Percentiles rank a stretch among this genome's conserved stretches.
These are phyloP conservation scores for Baorangia bicolor DNA, from an alignment of 768 basidiomycete species.

Conservation along the genomic window DNA sequence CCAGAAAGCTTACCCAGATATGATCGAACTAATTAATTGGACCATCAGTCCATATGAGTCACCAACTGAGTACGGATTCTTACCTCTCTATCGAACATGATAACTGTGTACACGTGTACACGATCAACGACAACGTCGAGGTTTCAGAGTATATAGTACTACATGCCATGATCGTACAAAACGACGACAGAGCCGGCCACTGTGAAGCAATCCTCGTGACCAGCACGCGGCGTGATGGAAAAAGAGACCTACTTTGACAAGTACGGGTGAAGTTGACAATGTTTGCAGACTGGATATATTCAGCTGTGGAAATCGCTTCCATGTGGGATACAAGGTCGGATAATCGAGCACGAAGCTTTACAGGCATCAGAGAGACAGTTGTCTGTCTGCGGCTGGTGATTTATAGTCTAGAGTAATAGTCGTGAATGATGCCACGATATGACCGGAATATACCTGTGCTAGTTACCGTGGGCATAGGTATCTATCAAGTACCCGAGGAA, in stretches of 20 bases:
- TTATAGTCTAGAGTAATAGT: no score
- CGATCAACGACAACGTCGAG: not conserved
- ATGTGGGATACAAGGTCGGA: no score
- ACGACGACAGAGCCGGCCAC: conserved; percentile 8
- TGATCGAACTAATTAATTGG: conserved; percentile 10
- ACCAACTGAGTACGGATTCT: not conserved
- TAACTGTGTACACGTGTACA: conserved; percentile 6
- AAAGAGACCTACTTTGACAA: conserved; percentile 8
- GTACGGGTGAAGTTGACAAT: conserved; percentile 3
- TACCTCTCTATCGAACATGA: conserved; percentile 21
- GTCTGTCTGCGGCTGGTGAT: no score
- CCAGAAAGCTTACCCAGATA: conserved; percentile 13
- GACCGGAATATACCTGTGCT: no score
- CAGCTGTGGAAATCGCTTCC: no score
- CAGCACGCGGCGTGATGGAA: no score
- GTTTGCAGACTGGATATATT: not conserved
- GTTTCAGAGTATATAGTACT: not conserved
- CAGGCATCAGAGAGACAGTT: no score
- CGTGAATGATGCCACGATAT: no score
- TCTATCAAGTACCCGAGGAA: no score
- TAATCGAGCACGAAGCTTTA: no score
- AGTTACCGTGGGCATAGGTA: no score
- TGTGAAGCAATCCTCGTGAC: not conserved
- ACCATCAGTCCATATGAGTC: not conserved
- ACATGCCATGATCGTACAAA: conserved; percentile 23